A percentile compares a stretch with the other conserved stretches of the same genome.
Conservation (phyloP, 2,329 filamentous ascomycete species). For the Monascus ruber region DNA sequence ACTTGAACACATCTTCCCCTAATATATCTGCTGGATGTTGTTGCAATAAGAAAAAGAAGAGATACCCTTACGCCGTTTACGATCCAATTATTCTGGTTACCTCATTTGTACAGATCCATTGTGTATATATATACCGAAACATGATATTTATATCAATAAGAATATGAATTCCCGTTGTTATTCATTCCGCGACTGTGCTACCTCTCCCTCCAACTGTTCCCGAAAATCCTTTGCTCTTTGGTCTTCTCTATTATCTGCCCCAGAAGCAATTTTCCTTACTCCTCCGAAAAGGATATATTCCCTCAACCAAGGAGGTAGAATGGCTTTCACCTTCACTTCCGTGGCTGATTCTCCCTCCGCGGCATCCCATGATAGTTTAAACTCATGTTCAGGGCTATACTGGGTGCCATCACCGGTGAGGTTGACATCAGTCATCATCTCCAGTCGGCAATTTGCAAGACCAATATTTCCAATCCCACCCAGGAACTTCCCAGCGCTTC, state of each 20-base stretch:
- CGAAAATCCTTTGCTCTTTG: constrained; percentile 25
- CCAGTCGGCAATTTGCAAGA: constrained; percentile 72
- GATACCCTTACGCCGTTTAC: no score
- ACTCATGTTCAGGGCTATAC: constrained; percentile 52
- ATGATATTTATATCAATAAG: neutral
- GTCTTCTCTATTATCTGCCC: constrained; percentile 14
- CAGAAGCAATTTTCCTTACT: constrained; percentile 24
- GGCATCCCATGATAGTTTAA: constrained; percentile 43
- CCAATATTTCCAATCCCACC: constrained; percentile 73
- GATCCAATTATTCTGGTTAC: neutral
- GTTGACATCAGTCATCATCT: constrained; percentile 75
- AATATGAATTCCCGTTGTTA: constrained; percentile 2
- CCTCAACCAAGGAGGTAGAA: constrained; percentile 68
- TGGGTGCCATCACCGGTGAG: constrained; percentile 56
- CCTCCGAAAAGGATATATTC: constrained; percentile 30
- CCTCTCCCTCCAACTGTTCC: constrained; percentile 25
- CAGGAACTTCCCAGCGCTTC: constrained; percentile 72
- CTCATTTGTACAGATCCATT: neutral
- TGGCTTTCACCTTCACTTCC: constrained; percentile 57
- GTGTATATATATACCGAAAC: neutral
- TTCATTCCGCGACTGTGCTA: constrained; percentile 13
- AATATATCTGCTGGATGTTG: no score
- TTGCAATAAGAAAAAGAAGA: no score
- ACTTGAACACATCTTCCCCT: no score
- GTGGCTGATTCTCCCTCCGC: constrained; percentile 32